Conservation (phyloP, 129 eudicot genomes). For the Oenanthe sinensis region DNA sequence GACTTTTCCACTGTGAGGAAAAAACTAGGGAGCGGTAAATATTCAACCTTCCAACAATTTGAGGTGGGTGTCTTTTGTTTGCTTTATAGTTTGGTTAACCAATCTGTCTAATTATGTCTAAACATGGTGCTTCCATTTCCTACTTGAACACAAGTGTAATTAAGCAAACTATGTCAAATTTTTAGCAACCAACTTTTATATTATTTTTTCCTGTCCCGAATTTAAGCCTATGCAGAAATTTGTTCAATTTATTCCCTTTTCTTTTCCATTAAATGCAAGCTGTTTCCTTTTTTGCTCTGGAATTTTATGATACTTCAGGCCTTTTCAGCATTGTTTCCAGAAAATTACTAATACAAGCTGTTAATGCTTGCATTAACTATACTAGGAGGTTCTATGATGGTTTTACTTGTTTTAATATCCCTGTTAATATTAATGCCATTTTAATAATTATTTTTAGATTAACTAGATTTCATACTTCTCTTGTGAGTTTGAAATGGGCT, state of each 20-base stretch:
- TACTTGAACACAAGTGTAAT: not conserved
- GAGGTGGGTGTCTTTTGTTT: conserved; percentile 51
- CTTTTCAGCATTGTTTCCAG: not conserved
- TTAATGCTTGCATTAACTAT: too few species aligned
- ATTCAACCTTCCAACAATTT: conserved; percentile 60
- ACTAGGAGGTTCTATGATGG: not conserved
- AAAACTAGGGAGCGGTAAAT: conserved; percentile 65
- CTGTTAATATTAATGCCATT: too few species aligned
- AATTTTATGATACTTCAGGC: not conserved
- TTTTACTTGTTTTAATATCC: not conserved
- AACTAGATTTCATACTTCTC: not conserved
- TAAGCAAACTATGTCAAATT: not conserved
- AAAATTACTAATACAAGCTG: too few species aligned
- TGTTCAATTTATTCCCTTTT: not conserved
- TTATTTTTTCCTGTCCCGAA: not conserved
- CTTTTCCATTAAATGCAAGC: not conserved
- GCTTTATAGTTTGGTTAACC: not conserved
- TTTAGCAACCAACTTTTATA: not conserved
- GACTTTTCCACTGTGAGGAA: conserved; percentile 86
- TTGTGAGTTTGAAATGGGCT: not conserved
- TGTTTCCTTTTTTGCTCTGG: not conserved
- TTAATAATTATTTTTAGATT: too few species aligned
- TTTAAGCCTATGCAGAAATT: not conserved
- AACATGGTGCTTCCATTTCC: not conserved
- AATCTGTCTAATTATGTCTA: not conserved